Base-by-base conservation (phyloP, 106 monocot genomes). In the Allium sativum region DNA sequence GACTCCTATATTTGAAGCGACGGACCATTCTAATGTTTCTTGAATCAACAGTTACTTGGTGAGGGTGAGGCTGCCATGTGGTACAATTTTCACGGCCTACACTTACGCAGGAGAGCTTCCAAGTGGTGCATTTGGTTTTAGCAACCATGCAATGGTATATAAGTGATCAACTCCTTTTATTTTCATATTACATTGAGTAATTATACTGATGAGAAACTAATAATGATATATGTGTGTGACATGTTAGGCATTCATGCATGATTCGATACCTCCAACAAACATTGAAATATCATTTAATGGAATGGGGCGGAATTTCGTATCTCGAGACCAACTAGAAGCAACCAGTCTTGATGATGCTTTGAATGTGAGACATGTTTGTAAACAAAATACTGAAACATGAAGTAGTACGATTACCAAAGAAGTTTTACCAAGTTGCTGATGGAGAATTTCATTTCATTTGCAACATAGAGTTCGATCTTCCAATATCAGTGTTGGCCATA, bases 21-120 rank as follows among this genome's bases (percentile, higher is more conserved):
- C 64, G 65, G 77, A 79, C 8, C 84, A 83, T 56, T 90, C 7
- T 58, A 41, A 48, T 48, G 0, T 68, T 48, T 59, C 11, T 17
- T 7, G 45, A 41, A 9, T 64, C 16, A 44, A 47, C 77, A 89
- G 94, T 18, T 89, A 79, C 58, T 63, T 95, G 77, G 58, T 86
- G 58, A 84, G 67, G 75, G 81, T 58, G 5, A 53, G 10, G 16
- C 55, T 83, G 55, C 67, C 76, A 21, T 56, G 62, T 71, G 94
- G 90, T 18, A 9, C 68, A 9, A 73, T 80, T 7, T 95, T 90
- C 74, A 90, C 94, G 12, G 86, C 94, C 46, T 95, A 90, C 75
- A 95, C 90, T 1, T 95, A 90, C 31, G 86, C 90, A 17, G 94
- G 89, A 18, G 86, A 94, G 70, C 79, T 93, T 42, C 93, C 93